Evolutionary conservation across 1,284 basidiomycete genomes (phyloP), one percentile per base, ranked within the genome.

Genomic region (Cystobasidium slooffiae): DNA sequence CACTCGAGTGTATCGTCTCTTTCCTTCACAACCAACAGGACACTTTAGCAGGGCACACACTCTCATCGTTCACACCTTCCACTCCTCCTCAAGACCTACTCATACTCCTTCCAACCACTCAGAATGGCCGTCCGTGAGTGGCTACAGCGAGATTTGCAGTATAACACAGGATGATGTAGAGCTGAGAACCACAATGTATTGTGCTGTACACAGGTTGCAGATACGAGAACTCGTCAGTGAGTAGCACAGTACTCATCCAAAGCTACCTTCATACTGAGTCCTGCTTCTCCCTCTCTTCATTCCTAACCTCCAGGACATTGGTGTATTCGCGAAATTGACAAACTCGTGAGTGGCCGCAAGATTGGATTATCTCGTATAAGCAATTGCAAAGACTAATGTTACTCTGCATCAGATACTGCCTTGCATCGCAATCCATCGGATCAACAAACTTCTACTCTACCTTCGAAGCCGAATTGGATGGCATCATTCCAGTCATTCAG

Each of bases 371-470:
- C 3, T n/a, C 7, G 3, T 61, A 18, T 20, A n/a, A 43, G 12
- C 6, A 16, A 1, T 12, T 44, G 41, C 16, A 14, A n/a, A n/a
- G 37, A 44, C 37, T 37, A 18, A 6, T 22, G 41, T 1, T 39
- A 37, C 14, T 20, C 16, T 39, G 31, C 37, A 18, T 12, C 77
- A 91, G 88, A 82, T 97, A 95, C 87, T 96, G 94, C 84, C 88
- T 97, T 65, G 88, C 78, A 43, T 78, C 78, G 43, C 74, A 82
- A 79, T 78, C 78, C 44, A 75, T 75, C 47, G 96, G 95, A 80
- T 94, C 93, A 82, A 91, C 94, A 79, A 99, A 99, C 86, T 99
- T 99, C 81, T 97, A 97, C 87, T 96, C 94, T 41, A 91, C 92
- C 43, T 99, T 98, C 82, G 94, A 99, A 85, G 88, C 91, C 78